Evolutionary conservation across 176 grass and related monocot species (phyloP).

Genomic region (Triticum dicoccoides): DNA sequence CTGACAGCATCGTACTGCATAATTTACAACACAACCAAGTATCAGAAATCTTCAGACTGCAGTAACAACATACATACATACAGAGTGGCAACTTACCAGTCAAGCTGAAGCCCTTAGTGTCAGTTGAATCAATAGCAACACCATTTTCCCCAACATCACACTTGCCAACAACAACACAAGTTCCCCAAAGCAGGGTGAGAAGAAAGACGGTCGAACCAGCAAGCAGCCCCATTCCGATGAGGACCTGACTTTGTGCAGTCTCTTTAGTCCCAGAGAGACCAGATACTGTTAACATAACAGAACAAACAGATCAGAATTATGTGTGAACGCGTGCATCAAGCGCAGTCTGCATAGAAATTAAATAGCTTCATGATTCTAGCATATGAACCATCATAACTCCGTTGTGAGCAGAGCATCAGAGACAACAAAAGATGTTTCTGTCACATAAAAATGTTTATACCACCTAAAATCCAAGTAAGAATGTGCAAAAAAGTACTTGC

Average conservation of each 20-base stretch:
- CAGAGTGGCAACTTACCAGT: slow-evolving; percentile 45
- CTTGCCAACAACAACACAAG: slow-evolving; percentile 92
- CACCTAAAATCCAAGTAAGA: background rate
- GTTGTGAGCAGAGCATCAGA: background rate
- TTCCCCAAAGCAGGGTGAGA: slow-evolving; percentile 91
- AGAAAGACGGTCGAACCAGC: slow-evolving; percentile 96
- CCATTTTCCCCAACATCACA: slow-evolving; percentile 61
- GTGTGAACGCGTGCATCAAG: background rate
- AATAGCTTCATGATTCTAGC: background rate
- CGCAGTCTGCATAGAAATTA: background rate
- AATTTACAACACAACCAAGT: background rate
- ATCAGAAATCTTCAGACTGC: background rate
- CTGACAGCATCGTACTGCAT: background rate
- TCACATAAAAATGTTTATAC: background rate
- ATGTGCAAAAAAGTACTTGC: background rate
- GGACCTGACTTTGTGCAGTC: slow-evolving; percentile 90
- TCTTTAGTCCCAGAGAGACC: slow-evolving; percentile 90
- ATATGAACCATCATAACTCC: background rate
- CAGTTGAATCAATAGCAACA: slow-evolving; percentile 45
- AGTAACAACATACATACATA: background rate
- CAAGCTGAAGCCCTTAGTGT: slow-evolving; percentile 66
- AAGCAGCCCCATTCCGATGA: slow-evolving; percentile 93
- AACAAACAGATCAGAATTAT: slow-evolving; percentile 29
- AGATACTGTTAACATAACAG: slow-evolving; percentile 57
- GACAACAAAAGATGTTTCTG: background rate